Conservation (phyloP, 2,329 filamentous ascomycete genomes). For the Berkeleyomyces basicola region DNA sequence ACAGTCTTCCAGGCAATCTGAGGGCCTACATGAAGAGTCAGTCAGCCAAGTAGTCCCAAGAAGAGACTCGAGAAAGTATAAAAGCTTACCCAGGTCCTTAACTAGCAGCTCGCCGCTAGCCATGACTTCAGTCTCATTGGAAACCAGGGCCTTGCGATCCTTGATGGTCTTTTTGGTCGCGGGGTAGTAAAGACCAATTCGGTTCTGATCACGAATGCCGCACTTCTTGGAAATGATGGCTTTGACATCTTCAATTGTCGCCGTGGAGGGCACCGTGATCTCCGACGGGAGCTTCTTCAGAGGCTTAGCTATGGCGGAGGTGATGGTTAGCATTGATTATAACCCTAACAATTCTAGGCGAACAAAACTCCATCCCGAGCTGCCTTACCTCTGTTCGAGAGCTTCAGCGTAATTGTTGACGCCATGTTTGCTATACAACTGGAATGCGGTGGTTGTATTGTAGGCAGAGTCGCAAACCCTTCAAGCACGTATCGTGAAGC, state of each 20-base stretch:
- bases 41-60: not conserved
- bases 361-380: too few relatives aligned
- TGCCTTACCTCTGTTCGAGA: constrained; percentile 25
- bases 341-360: not conserved
- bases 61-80: not conserved
- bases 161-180: constrained; percentile 45
- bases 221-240: constrained; percentile 33
- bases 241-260: constrained; percentile 46
- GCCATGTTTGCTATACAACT: constrained; percentile 2
- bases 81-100: constrained; percentile 72
- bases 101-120: constrained; percentile 51
- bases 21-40: constrained; percentile 37
- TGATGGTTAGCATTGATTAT: not conserved
- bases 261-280: constrained; percentile 31
- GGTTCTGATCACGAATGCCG: constrained; percentile 39
- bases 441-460: not conserved
- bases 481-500: not conserved
- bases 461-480: not conserved
- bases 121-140: constrained; percentile 31
- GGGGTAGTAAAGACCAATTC: constrained; percentile 45
- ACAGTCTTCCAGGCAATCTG: constrained; percentile 89
- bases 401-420: constrained; percentile 21
- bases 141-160: constrained; percentile 39
- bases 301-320: constrained; percentile 27
- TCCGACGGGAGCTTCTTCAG: constrained; percentile 37